Evolutionary conservation across 108 stramenopile species (phyloP).

Genomic region (Craspedostauros australis): DNA sequence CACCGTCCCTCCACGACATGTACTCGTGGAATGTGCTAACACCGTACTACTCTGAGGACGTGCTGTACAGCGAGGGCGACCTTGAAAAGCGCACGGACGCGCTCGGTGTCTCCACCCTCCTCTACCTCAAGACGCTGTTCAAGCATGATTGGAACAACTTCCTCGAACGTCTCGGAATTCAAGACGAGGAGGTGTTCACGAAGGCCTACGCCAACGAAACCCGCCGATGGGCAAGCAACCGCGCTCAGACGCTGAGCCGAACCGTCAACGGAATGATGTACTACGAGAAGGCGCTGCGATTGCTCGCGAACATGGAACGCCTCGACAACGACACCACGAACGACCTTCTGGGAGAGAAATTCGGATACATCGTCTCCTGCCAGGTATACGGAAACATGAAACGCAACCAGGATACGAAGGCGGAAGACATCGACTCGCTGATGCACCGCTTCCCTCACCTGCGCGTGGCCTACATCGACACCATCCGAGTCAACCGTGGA

Average conservation of each 20-base stretch:
- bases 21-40: constrained; percentile 96
- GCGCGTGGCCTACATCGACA: constrained; percentile 96
- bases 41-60: constrained; percentile 96
- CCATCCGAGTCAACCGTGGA: constrained; percentile 79
- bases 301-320: constrained; percentile 91
- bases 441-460: constrained; percentile 91
- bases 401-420: constrained; percentile 92
- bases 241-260: constrained; percentile 92
- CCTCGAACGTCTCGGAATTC: constrained; percentile 79
- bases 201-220: constrained; percentile 84
- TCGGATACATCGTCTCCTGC: constrained; percentile 95
- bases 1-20: constrained; percentile 92
- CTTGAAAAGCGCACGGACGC: constrained; percentile 87
- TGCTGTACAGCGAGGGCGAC: constrained; percentile 88
- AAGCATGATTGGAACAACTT: constrained; percentile 94
- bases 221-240: constrained; percentile 93
- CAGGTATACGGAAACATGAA: constrained; percentile 97
- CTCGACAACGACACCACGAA: constrained; percentile 85
- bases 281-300: constrained; percentile 92
- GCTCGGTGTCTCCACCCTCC: constrained; percentile 89
- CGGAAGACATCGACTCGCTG: constrained; percentile 94
- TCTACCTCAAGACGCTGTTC: constrained; percentile 95
- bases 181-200: constrained; percentile 89
- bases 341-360: constrained; percentile 91
- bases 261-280: constrained; percentile 99